Base-by-base conservation (phyloP, 441 rosid species). In the Flueggea neowawraea region DNA sequence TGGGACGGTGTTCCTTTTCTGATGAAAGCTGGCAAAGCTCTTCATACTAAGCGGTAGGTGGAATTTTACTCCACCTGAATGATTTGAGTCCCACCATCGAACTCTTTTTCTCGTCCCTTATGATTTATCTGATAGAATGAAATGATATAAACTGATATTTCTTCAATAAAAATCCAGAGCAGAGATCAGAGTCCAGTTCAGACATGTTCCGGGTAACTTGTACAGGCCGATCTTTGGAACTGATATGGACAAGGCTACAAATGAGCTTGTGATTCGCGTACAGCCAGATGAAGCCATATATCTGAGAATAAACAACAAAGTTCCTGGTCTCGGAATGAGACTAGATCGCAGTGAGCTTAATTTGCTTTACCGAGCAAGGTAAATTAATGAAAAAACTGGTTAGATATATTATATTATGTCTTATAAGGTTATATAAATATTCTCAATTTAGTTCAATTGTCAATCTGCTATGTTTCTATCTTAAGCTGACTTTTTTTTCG, bases 1-100 rank as follows among this genome's bases (percentile, higher is more conserved):
- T 94, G 98, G 98, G 98, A 90, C 52, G 97, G 96, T 13, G 97
- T 94, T 55, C 96, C 97, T 48, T 94, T 94, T 69, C 81, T 91
- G 47, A 87, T 91, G 96, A 89, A 84, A 80, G 95, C 97, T 0
- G 99, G 96, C 55, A 94, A 94, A 72, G 97, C 95, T 66, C 91
- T 91, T 12, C 90, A 90, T 70, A 84, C 87, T 2, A 85, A 68
- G 76, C 68, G 94, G 92, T 86, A 68, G 6, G 68, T 31, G 53
- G 31, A 39, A 3, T 16, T 6, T 53, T 2, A 53, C 22, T 53
- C 11, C 31, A 51, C 15, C 16, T 12, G 9, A 6, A n/a, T 51
- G 17, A 51, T 14, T n/a, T n/a, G 16, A 14, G 8, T 36, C 41
- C 41, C 41, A 36, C 41, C 41, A 36, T 5, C 41, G 9, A 36